phyloP scores from a whole-genome alignment of 2,329 filamentous ascomycete species.

The Fusarium sp. region DNA sequence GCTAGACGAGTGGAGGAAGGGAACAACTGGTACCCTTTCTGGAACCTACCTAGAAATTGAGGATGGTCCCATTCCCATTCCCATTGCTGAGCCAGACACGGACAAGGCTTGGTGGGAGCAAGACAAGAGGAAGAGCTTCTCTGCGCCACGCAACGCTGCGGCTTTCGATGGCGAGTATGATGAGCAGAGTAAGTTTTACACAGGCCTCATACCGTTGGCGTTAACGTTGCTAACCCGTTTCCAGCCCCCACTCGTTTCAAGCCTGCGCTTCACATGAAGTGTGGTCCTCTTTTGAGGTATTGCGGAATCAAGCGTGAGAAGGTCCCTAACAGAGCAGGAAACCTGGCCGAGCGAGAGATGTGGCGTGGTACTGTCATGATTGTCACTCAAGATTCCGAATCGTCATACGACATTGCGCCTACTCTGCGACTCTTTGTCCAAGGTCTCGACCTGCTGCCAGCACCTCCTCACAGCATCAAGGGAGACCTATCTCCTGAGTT shows the following conservation, averaged over 20 bases:
- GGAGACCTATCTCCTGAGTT: constrained; percentile 81
- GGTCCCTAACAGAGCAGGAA: constrained; percentile 48
- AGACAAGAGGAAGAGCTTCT: constrained; percentile 58
- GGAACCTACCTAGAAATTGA: constrained; percentile 71
- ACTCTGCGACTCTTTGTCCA: constrained; percentile 87
- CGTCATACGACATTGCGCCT: constrained; percentile 83
- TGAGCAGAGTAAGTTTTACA: constrained; percentile 63
- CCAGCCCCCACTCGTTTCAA: constrained; percentile 79
- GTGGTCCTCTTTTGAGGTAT: constrained; percentile 90
- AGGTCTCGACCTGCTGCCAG: constrained; percentile 82
- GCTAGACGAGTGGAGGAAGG: constrained; percentile 80
- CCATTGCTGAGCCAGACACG: constrained; percentile 56
- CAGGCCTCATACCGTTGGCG: not conserved
- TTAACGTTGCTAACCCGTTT: constrained; percentile 22
- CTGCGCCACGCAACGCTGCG: constrained; percentile 66
- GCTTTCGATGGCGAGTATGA: constrained; percentile 76
- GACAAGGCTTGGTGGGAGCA: constrained; percentile 83
- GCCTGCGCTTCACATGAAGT: constrained; percentile 86
- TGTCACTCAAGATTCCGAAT: constrained; percentile 86
- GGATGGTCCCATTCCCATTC: constrained; percentile 52
- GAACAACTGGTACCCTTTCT: constrained; percentile 69
- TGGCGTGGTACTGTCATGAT: constrained; percentile 98
- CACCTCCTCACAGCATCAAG: constrained; percentile 75
- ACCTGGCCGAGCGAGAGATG: constrained; percentile 72
- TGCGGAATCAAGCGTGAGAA: constrained; percentile 81